Conservation (phyloP, 1,139 yeast genomes). For the Geotrichum bryndzae region DNA sequence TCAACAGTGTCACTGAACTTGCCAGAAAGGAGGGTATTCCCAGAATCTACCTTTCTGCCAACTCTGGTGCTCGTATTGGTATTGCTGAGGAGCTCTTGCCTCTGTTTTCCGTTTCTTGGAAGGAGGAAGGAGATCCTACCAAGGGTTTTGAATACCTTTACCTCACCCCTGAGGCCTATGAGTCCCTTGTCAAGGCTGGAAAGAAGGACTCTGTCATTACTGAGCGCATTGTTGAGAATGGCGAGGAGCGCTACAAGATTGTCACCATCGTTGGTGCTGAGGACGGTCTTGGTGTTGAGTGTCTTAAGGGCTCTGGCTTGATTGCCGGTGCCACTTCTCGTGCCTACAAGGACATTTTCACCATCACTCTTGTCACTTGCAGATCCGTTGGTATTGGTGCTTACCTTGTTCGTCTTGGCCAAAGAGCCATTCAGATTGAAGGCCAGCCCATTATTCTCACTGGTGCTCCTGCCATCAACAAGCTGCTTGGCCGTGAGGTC, state of each 20-base stretch:
- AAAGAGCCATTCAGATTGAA: slow-evolving; percentile 96
- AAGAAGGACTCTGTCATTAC: slow-evolving; percentile 51
- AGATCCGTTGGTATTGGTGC: slow-evolving; percentile 99
- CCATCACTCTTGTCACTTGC: slow-evolving; percentile 93
- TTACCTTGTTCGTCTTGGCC: slow-evolving; percentile 93
- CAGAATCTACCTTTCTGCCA: slow-evolving; percentile 90
- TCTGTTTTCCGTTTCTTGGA: slow-evolving; percentile 88
- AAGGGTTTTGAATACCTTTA: slow-evolving; percentile 90
- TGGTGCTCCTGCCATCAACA: slow-evolving; percentile 98
- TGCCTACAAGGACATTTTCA: slow-evolving; percentile 95
- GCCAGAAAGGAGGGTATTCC: slow-evolving; percentile 92
- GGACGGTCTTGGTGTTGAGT: slow-evolving; percentile 97
- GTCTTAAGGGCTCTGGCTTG: slow-evolving; percentile 94
- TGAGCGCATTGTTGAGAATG: slow-evolving; percentile 76
- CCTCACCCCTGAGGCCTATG: slow-evolving; percentile 63
- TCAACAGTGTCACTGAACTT: slow-evolving; percentile 84
- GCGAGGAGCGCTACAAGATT: slow-evolving; percentile 75
- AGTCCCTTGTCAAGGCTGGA: slow-evolving; percentile 52
- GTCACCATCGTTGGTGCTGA: slow-evolving; percentile 86
- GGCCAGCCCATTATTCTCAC: slow-evolving; percentile 98
- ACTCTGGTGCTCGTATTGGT: slow-evolving; percentile 98
- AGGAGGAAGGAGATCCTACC: slow-evolving; percentile 61
- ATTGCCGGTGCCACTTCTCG: slow-evolving; percentile 98
- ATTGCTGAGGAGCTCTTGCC: slow-evolving; percentile 94
- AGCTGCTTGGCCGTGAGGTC: slow-evolving; percentile 92